Percentiles rank a stretch among this genome's conserved stretches.
phyloP scores from a whole-genome alignment of 768 basidiomycete genomes.

The Russula virescens region DNA sequence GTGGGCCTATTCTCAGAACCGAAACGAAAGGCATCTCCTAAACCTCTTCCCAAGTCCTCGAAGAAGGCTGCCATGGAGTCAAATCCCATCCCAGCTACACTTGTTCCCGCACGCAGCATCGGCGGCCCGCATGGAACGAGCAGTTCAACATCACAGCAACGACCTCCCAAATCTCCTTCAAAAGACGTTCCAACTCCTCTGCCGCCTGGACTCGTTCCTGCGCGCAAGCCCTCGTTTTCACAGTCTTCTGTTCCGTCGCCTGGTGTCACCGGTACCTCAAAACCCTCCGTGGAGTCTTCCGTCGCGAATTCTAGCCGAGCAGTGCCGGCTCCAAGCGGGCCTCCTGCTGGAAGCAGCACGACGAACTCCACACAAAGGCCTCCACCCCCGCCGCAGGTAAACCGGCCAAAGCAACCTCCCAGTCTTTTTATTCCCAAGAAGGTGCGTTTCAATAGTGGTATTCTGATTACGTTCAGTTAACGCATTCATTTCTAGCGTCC shows the following conservation, averaged over 20 bases:
- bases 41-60: background rate
- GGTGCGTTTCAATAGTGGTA: constrained; percentile 5
- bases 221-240: background rate
- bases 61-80: constrained; percentile 1
- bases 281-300: background rate
- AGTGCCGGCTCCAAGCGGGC: background rate
- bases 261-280: background rate
- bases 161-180: background rate
- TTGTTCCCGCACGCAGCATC: constrained; percentile 18
- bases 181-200: background rate
- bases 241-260: background rate
- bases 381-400: background rate
- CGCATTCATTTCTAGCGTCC: constrained; percentile 16
- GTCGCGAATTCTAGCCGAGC: background rate
- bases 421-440: constrained; percentile 28
- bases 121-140: background rate
- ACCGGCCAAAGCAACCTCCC: constrained; percentile 15
- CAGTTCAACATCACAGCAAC: background rate
- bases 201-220: constrained; percentile 1
- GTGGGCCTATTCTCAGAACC: constrained; percentile 37
- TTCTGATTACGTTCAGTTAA: constrained; percentile 19
- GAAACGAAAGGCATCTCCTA: background rate
- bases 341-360: background rate
- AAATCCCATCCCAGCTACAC: constrained; percentile 5
- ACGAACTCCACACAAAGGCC: background rate